phyloP scores from a whole-genome alignment of 495 filamentous ascomycete genomes.

The Hypomontagnella monticulosa region DNA sequence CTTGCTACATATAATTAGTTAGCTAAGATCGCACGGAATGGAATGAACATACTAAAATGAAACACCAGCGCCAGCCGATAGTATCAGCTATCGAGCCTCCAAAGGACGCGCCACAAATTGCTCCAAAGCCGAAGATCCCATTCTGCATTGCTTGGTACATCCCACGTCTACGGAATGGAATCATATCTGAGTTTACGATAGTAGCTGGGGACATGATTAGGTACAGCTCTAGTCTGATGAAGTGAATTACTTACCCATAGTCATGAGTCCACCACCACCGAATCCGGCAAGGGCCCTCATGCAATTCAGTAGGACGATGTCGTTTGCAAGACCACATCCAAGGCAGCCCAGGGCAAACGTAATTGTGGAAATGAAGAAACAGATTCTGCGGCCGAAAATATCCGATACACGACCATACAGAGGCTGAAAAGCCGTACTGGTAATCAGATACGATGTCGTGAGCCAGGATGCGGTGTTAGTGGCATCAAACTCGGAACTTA shows the following conservation, averaged over 20 bases:
- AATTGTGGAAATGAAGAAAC: constrained; percentile 59
- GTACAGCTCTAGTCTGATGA: background rate
- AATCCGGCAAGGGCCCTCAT: constrained; percentile 64
- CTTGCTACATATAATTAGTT: constrained; percentile 60
- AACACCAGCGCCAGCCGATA: constrained; percentile 63
- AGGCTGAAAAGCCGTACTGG: constrained; percentile 72
- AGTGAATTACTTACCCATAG: constrained; percentile 60
- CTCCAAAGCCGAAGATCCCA: constrained; percentile 66
- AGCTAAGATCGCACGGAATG: constrained; percentile 60
- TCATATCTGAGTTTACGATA: constrained; percentile 73
- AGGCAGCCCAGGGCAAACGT: constrained; percentile 59
- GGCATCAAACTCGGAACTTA: constrained; percentile 64
- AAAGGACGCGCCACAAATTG: constrained; percentile 59
- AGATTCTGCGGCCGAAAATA: constrained; percentile 62
- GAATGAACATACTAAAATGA: constrained; percentile 59
- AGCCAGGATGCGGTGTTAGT: constrained; percentile 70
- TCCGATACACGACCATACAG: constrained; percentile 59
- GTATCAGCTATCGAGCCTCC: constrained; percentile 60
- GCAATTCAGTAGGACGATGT: constrained; percentile 54
- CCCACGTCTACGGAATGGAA: constrained; percentile 68
- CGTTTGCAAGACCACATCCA: constrained; percentile 55
- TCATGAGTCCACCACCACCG: constrained; percentile 69
- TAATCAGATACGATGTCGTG: constrained; percentile 78
- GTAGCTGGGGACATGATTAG: constrained; percentile 56
- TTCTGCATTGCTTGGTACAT: constrained; percentile 75